Conservation (phyloP, 1,284 basidiomycete genomes). For the Trametes hirsuta region DNA sequence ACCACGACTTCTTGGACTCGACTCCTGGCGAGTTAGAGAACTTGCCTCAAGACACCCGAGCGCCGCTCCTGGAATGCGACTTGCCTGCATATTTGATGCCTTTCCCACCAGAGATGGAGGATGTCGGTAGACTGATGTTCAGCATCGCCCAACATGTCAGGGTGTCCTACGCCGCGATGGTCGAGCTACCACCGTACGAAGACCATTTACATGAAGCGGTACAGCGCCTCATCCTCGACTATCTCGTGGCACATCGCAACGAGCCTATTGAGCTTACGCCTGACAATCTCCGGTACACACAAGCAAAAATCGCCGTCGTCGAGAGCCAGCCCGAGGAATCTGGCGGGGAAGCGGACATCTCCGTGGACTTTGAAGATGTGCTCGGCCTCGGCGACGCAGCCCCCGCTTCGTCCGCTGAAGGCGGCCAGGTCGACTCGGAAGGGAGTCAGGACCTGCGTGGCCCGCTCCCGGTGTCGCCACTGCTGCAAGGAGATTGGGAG, state of each 20-base stretch:
- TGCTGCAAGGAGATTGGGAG: no score
- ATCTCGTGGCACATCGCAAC: not conserved
- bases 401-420: no score
- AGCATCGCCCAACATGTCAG: slow-evolving; percentile 3
- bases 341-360: not conserved
- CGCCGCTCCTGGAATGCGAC: not conserved
- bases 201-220: slow-evolving; percentile 9
- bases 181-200: not conserved
- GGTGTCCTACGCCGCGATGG: not conserved
- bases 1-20: not conserved
- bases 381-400: no score
- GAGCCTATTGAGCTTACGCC: not conserved
- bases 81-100: not conserved
- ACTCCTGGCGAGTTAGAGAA: not conserved
- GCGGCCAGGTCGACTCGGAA: no score
- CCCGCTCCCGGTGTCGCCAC: no score
- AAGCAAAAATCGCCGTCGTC: not conserved
- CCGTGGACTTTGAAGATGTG: not conserved
- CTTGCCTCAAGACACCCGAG: not conserved
- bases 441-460: no score
- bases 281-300: not conserved
- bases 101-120: not conserved
- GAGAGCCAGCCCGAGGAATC: not conserved
- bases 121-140: not conserved
- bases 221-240: slow-evolving; percentile 11